Evolutionary conservation across 2,329 filamentous ascomycete species (phyloP), one percentile per base, ranked within the genome.

Genomic region (Dothistroma pini): DNA sequence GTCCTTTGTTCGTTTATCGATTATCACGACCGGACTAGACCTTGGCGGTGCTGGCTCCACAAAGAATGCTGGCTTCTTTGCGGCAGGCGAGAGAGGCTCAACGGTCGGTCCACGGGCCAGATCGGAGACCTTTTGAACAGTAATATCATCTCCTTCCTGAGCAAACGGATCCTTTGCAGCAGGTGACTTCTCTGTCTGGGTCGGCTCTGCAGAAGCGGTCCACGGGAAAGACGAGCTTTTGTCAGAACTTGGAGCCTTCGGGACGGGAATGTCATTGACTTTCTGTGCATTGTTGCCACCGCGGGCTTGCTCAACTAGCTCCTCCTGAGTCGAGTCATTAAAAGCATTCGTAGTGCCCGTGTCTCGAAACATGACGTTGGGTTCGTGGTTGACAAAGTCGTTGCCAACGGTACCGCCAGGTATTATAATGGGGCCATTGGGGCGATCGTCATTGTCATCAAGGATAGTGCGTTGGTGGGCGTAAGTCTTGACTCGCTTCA

Each of bases 301-400:
- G 14, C 25, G 54, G 19, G 75, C 72, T 38, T 71, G 70, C 38
- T 76, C 74, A 29, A 79, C 55, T 54, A 80, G 63, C n/a, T 71
- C 70, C 63, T 76, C 71, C 62, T 78, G 75, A 19, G 74, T 77
- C 11, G 74, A 71, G 34, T 75, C 76, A 35, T 74, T 76, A 60
- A 78, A 76, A 4, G 75, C 74, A 14, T 78, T 65, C 0, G 78
- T 80, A 61, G 74, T 79, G 14, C 77, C 78, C 44, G 71, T 70
- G 32, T 77, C 74, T 52, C 69, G 71, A 60, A 79, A 80, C 71
- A 78, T 70, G 38, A 69, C 67, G 44, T 68, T 68, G 1, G 77
- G 76, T 31, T 79, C 74, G 60, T 79, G 77, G 14, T 71, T 55
- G 19, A 65, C 70, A 55, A 77, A 79, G 35, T 75, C 68, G 2